These are phyloP conservation scores for Ophiostoma quercus DNA, from an alignment of 2,329 filamentous ascomycete genomes.

Conservation along the genomic window DNA sequence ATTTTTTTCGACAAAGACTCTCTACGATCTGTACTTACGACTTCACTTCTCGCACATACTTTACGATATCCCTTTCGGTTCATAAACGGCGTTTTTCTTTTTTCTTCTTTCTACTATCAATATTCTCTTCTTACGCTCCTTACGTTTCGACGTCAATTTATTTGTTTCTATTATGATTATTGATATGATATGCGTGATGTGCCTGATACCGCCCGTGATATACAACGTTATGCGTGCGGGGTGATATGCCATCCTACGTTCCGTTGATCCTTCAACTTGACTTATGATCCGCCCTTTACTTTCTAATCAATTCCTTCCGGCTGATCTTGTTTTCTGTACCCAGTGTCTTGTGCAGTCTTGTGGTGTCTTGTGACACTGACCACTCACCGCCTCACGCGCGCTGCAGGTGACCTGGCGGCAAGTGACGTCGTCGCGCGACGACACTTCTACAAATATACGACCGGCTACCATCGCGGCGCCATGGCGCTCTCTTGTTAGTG, in stretches of 20 bases:
- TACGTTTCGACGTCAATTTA: slow-evolving; percentile 11
- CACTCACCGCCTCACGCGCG: too few species aligned
- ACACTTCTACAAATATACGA: neutral
- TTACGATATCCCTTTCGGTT: slow-evolving; percentile 18
- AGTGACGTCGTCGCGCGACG: too few species aligned
- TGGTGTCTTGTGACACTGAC: too few species aligned
- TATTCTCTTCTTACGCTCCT: slow-evolving; percentile 12
- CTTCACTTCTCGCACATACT: slow-evolving; percentile 26
- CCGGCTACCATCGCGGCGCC: neutral
- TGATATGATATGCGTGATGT: neutral
- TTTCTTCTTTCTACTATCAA: slow-evolving; percentile 9
- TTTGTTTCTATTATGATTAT: neutral
- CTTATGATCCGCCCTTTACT: neutral
- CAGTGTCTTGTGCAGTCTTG: too few species aligned
- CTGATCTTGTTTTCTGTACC: neutral
- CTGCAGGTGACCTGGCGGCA: too few species aligned
- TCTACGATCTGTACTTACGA: neutral
- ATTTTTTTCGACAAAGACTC: too few species aligned
- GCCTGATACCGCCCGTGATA: neutral
- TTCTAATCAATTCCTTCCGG: too few species aligned
- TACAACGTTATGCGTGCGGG: slow-evolving; percentile 10
- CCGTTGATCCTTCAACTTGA: neutral
- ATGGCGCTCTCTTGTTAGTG: neutral
- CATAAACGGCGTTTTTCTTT: neutral
- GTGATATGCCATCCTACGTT: neutral